Percentiles rank a stretch among this genome's conserved stretches.
phyloP scores from a whole-genome alignment of 169 alveolate species.

The Blepharisma undulans region DNA sequence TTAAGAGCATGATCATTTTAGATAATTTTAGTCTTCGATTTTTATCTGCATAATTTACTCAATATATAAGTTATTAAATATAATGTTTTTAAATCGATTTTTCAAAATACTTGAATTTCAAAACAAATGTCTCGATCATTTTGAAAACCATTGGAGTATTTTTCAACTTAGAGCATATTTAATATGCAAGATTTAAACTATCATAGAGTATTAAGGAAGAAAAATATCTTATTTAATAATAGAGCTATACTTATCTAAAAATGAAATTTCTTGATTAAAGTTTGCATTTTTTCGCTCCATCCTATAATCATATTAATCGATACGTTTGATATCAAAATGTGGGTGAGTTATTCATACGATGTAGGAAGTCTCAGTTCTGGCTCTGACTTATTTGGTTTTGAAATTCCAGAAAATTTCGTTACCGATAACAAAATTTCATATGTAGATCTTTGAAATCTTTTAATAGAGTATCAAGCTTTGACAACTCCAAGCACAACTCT shows the following conservation, averaged over 20 bases:
- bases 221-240: neutral
- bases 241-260: neutral
- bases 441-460: neutral
- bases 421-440: neutral
- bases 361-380: constrained; percentile 1
- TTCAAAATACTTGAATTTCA: too few species aligned
- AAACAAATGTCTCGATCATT: too few species aligned
- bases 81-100: too few species aligned
- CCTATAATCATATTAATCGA: neutral
- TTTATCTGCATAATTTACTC: too few species aligned
- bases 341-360: constrained; percentile 17
- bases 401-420: neutral
- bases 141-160: too few species aligned
- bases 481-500: neutral
- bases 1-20: too few species aligned
- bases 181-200: too few species aligned
- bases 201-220: too few species aligned
- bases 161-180: too few species aligned
- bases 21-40: too few species aligned
- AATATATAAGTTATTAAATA: too few species aligned
- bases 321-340: neutral
- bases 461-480: neutral
- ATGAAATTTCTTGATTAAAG: neutral
- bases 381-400: constrained; percentile 3
- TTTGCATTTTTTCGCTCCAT: neutral